Evolutionary conservation across 108 stramenopile genomes (phyloP).

Genomic region (Skeletonema potamos): DNA sequence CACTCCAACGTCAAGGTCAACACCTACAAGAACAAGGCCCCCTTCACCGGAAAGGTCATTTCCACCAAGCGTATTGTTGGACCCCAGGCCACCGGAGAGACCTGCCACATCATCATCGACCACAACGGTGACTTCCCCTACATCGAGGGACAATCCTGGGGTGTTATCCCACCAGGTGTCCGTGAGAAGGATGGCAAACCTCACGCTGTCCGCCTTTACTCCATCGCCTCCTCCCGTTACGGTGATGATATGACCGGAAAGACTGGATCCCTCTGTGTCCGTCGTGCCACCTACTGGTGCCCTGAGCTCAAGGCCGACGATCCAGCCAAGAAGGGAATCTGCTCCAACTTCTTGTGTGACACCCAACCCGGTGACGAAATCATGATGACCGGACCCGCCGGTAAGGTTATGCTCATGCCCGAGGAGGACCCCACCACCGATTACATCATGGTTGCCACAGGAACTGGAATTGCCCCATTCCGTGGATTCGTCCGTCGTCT

Average conservation of each 20-base stretch:
- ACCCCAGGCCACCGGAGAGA: conserved; percentile 94
- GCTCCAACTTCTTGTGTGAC: conserved; percentile 98
- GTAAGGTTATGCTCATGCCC: conserved; percentile 98
- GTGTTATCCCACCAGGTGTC: conserved; percentile 92
- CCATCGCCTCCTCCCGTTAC: conserved; percentile 97
- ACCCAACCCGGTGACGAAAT: conserved; percentile 89
- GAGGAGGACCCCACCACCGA: conserved; percentile 92
- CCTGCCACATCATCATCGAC: conserved; percentile 98
- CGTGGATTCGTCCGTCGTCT: conserved; percentile 96
- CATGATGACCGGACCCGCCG: conserved; percentile 92
- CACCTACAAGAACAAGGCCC: conserved; percentile 97
- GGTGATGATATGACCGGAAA: conserved; percentile 98
- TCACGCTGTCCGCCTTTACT: conserved; percentile 94
- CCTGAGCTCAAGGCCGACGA: conserved; percentile 95
- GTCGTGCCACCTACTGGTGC: conserved; percentile 95
- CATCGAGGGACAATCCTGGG: conserved; percentile 99
- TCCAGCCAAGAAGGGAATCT: conserved; percentile 97
- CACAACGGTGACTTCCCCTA: conserved; percentile 97
- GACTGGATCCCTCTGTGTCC: conserved; percentile 95
- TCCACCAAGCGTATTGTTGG: conserved; percentile 97
- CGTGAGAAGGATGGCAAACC: conserved; percentile 97
- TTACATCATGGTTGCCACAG: conserved; percentile 98
- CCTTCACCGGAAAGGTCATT: conserved; percentile 95
- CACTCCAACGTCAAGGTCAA: conserved; percentile 91
- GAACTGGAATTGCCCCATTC: conserved; percentile 98